Percentiles rank a stretch among this genome's conserved stretches.
Conservation (phyloP, 768 basidiomycete genomes). For the Hygrocybe coccinea region DNA sequence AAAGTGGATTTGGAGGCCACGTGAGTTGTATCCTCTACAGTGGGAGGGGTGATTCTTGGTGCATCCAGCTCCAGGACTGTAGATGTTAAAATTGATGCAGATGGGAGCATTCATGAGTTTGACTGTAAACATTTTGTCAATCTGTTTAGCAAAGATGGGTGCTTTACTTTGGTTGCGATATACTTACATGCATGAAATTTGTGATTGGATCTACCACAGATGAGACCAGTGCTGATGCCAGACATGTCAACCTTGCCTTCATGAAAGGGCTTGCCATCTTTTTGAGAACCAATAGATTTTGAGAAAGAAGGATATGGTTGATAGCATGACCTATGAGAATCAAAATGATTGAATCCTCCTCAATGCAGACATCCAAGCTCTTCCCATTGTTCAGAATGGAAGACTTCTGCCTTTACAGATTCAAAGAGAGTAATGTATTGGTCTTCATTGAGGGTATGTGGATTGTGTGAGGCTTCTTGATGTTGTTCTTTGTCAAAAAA, state of each 20-base stretch:
- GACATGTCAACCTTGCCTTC: too few species aligned
- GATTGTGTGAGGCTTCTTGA: not conserved
- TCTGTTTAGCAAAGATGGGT: conserved; percentile 1
- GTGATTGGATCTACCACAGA: conserved; percentile 1
- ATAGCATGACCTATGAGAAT: too few species aligned
- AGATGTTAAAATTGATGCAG: conserved; percentile 22
- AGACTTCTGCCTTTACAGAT: not conserved
- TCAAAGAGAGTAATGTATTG: not conserved
- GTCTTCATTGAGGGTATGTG: not conserved
- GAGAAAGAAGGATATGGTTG: too few species aligned
- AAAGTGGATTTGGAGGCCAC: too few species aligned
- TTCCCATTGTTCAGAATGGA: not conserved
- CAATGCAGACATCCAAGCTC: not conserved
- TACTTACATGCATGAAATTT: not conserved
- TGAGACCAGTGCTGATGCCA: not conserved
- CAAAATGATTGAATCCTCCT: conserved; percentile 3
- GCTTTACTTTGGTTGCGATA: not conserved
- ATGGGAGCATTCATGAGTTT: conserved; percentile 12
- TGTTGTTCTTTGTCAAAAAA: conserved; percentile 11
- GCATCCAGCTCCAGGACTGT: conserved; percentile 1
- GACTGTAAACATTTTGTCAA: conserved; percentile 5
- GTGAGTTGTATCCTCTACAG: too few species aligned
- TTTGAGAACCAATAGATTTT: too few species aligned
- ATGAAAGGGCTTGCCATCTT: too few species aligned
- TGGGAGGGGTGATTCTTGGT: conserved; percentile 7